phyloP scores from a whole-genome alignment of 202 grass and related monocot genomes.

The Bolboschoenoplectus hybrid region DNA sequence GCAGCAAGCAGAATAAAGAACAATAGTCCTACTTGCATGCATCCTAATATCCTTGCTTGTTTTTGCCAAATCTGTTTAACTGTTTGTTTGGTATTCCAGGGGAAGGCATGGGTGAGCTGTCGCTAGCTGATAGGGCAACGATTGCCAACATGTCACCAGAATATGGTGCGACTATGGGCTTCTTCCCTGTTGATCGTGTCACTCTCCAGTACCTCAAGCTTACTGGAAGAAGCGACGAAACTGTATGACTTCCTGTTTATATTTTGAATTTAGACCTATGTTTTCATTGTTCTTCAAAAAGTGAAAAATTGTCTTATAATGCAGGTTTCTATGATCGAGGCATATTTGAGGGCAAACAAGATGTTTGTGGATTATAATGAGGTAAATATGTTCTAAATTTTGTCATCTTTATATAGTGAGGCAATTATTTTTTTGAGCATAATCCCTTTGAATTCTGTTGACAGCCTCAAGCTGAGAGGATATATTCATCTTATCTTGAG shows the following conservation, averaged over 20 bases:
- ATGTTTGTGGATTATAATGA: conserved; percentile 97
- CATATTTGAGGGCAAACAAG: conserved; percentile 86
- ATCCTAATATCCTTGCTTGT: conserved; percentile 11
- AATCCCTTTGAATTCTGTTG: conserved; percentile 39
- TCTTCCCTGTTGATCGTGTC: conserved; percentile 97
- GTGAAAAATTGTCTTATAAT: conserved; percentile 33
- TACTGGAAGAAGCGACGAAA: conserved; percentile 90
- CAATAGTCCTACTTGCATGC: conserved; percentile 17
- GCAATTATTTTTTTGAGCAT: conserved; percentile 11
- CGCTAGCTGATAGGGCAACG: conserved; percentile 91
- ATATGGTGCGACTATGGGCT: conserved; percentile 98
- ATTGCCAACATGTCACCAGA: conserved; percentile 98
- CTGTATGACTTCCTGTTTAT: conserved; percentile 45
- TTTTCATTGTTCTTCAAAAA: conserved; percentile 21
- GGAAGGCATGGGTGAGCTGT: conserved; percentile 86
- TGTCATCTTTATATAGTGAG: conserved; percentile 1
- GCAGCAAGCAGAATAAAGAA: conserved; percentile 24
- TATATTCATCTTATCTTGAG: conserved; percentile 92
- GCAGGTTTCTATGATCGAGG: conserved; percentile 91
- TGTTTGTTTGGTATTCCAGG: conserved; percentile 48
- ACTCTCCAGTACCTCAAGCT: conserved; percentile 92
- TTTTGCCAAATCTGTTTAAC: not conserved
- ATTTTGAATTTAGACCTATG: conserved; percentile 27
- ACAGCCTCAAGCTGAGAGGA: conserved; percentile 77
- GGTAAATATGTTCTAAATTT: conserved; percentile 46